These are phyloP conservation scores for Entoloma clypeatum DNA, from an alignment of 1,284 basidiomycete genomes.

Conservation along the genomic window DNA sequence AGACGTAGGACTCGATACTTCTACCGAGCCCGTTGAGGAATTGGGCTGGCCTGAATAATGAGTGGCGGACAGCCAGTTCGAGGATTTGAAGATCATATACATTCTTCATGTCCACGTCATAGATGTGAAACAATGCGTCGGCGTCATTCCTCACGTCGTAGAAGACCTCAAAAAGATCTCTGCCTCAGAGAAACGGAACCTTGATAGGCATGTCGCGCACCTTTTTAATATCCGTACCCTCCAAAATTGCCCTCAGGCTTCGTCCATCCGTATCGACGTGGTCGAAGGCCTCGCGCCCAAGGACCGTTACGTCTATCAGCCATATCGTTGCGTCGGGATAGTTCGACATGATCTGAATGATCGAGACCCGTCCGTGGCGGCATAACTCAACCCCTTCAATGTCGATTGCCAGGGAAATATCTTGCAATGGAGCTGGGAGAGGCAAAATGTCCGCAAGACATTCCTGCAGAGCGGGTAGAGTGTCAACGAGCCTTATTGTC, in stretches of 20 bases:
- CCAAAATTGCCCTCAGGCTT: slow-evolving; percentile 12
- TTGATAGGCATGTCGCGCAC: too few relatives aligned
- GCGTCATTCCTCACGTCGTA: slow-evolving; percentile 1
- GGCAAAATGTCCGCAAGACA: neutral
- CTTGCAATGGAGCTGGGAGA: neutral
- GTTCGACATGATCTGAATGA: slow-evolving; percentile 19
- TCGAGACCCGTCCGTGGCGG: slow-evolving; percentile 15
- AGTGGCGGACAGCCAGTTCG: neutral
- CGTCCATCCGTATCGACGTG: slow-evolving; percentile 13
- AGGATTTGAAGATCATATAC: slow-evolving; percentile 1
- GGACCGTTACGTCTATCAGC: slow-evolving; percentile 19
- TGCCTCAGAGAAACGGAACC: too few relatives aligned
- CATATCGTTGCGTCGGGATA: too few relatives aligned
- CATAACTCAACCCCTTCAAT: slow-evolving; percentile 18
- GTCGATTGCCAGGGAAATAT: slow-evolving; percentile 14
- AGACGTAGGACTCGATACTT: neutral
- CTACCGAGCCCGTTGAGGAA: neutral
- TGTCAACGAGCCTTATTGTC: neutral
- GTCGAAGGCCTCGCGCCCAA: slow-evolving; percentile 17
- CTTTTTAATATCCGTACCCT: slow-evolving; percentile 7
- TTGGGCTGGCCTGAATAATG: neutral
- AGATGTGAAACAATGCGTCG: too few relatives aligned
- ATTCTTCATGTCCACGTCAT: neutral
- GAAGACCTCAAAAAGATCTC: slow-evolving; percentile 3
- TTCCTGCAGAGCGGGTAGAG: neutral